Base-by-base conservation (phyloP, 306 rosid genomes). In the Vigna unguiculata region DNA sequence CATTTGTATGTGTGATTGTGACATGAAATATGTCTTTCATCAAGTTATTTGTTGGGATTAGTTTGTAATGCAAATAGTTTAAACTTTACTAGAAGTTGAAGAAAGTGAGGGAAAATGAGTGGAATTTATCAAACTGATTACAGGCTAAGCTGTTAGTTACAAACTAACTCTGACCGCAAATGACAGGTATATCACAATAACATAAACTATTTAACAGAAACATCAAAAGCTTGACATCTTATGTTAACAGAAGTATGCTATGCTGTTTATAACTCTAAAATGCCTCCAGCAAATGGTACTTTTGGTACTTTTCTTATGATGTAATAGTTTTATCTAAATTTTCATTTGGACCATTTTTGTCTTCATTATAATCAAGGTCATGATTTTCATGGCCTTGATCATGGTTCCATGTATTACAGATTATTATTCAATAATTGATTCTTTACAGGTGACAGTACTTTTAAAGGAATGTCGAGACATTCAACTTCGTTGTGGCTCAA, bases 381-480 rank as follows among this genome's bases (percentile, higher is more conserved):
- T 36, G 6, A 12, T 58, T 77, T 17, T 16, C 17, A 38, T 43
- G 47, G 45, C 30, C 25, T 53, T 69, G 46, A 63, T 67, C 7
- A 19, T 63, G 54, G 63, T 52, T 14, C 58, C 65, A 40, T 24
- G 20, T 76, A 51, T 55, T 72, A 20, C 63, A 65, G 32, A 43
- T 63, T 46, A 32, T 70, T 75, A 41, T 45, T 43, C 38, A 32
- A 53, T 51, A 12, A 14, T 48, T 75, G 20, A 40, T 38, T 59
- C 72, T 65, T 64, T 80, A 74, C 82, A 95, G 99, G 97, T 95
- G 67, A 88, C 99, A 15, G 72, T 95, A 76, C 97, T 95, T 78
- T 71, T 95, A 73, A 95, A 95, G 87, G 99, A 92, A 78, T 95
- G 99, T 73, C 96, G 93, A 77, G 99, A 95, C 71, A 82, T 95